Conservation (phyloP, 169 alveolate genomes). For the Plasmodium berghei region DNA sequence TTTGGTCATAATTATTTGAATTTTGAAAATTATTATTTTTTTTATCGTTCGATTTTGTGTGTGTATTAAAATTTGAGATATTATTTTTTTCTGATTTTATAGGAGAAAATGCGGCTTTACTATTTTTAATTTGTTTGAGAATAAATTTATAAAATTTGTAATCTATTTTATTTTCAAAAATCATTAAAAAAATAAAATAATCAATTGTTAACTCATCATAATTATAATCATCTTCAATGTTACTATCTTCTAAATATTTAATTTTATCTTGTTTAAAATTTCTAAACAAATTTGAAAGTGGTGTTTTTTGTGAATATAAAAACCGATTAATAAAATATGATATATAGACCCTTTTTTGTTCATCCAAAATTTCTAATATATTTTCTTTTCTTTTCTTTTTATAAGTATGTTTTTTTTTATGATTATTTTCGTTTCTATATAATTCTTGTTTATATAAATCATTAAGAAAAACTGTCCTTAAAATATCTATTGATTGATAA, state of each 20-base stretch:
- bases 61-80: not conserved
- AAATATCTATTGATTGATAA: not conserved
- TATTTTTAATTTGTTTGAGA: slow-evolving; percentile 8
- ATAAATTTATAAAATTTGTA: slow-evolving; percentile 28
- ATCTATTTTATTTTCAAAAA: slow-evolving; percentile 68
- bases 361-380: slow-evolving; percentile 35
- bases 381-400: slow-evolving; percentile 16
- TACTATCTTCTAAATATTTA: not conserved
- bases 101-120: not conserved
- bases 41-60: not conserved
- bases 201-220: slow-evolving; percentile 62
- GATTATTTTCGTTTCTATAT: slow-evolving; percentile 22
- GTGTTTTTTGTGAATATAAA: slow-evolving; percentile 64
- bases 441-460: slow-evolving; percentile 55
- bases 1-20: not conserved
- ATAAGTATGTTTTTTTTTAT: slow-evolving; percentile 3
- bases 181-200: slow-evolving; percentile 55
- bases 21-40: not conserved
- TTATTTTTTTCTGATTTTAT: not conserved
- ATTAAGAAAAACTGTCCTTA: slow-evolving; percentile 26
- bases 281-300: slow-evolving; percentile 54
- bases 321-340: slow-evolving; percentile 60
- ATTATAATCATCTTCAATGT: not conserved
- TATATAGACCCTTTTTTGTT: slow-evolving; percentile 59
- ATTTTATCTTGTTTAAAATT: not conserved